Base-by-base conservation (phyloP, 106 monocot species). In the Allium sativum region DNA sequence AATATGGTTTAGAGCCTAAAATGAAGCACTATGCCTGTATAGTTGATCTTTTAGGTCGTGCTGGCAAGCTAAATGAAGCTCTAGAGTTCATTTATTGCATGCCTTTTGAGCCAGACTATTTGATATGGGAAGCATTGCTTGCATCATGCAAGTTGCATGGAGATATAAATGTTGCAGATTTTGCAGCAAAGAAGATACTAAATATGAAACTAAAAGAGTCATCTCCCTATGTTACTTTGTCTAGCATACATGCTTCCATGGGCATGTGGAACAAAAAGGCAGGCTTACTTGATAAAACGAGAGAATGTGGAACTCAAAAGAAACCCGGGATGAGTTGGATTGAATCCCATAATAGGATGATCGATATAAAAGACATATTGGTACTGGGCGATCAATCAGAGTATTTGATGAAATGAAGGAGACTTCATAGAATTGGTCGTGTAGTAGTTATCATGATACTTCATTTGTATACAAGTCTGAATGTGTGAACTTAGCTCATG, bases 11-110 rank as follows among this genome's bases (percentile, higher is more conserved):
- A 47, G 68, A 74, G 56, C 84, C 79, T 0, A 79, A 72, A 53
- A 68, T 79, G 79, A 82, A 74, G 51, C 89, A 90, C 41, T 84
- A 76, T 47, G 76, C 81, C 9, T 89, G 84, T 53, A 81, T 84
- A 77, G 76, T 84, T 45, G 81, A 89, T 70, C 45, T 89, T 45
- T 71, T 81, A 54, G 84, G 78, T 21, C 89, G 79, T 21, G 70
- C 79, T 6, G 77, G 84, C 21, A 81, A 31, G 63, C 74, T 85
- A 42, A 7, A 58, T 14, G 84, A 90, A 44, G 84, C 84, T 0
- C 16, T 84, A 40, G 66, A 76, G 6, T 79, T 90, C 56, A 81
- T 84, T 46, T 48, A 71, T 48, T 18, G 56, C 42, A 74, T 81
- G 71, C 72, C 81, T 7, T 64, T 56, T 56, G 65, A 71, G 19